A percentile compares a stretch with the other conserved stretches of the same genome.
Conservation (phyloP, 176 grass and related monocot genomes). For the Oryza meyeriana region DNA sequence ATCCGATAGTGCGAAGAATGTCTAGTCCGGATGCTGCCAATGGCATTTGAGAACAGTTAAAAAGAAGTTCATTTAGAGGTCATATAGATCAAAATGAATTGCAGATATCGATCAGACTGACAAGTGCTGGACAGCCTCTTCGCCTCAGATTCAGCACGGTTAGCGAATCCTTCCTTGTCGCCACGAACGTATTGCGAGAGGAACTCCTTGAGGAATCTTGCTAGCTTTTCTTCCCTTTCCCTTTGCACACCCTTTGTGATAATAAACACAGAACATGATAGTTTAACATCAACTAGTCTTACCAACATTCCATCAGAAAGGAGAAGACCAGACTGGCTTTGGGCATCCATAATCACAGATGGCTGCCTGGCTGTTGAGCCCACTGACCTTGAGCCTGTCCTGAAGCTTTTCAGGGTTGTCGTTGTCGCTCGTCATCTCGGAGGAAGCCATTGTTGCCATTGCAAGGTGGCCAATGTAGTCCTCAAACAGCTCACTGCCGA, state of each 20-base stretch:
- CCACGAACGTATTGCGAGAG: constrained; percentile 75
- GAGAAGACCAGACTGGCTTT: not conserved
- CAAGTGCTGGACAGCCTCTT: constrained; percentile 75
- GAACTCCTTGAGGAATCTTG: constrained; percentile 78
- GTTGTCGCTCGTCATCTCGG: constrained; percentile 61
- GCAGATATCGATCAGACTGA: constrained; percentile 31
- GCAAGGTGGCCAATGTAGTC: constrained; percentile 90
- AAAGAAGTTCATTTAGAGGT: not conserved
- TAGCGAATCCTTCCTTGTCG: constrained; percentile 69
- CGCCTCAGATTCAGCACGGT: constrained; percentile 68
- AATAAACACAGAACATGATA: constrained; percentile 18
- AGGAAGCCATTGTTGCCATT: constrained; percentile 94
- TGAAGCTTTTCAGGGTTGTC: constrained; percentile 83
- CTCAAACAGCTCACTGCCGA: constrained; percentile 91
- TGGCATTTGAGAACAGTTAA: constrained; percentile 20
- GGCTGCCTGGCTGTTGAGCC: not conserved
- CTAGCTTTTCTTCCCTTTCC: constrained; percentile 91
- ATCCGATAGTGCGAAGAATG: constrained; percentile 89
- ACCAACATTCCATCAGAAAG: not conserved
- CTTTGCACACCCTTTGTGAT: constrained; percentile 73
- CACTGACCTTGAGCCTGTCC: constrained; percentile 83
- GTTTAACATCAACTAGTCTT: not conserved
- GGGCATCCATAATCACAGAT: constrained; percentile 7
- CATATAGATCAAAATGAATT: not conserved
- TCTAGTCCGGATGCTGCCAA: constrained; percentile 70